Base-by-base conservation (phyloP, 108 stramenopile species). In the Cyclotella kingstonii region DNA sequence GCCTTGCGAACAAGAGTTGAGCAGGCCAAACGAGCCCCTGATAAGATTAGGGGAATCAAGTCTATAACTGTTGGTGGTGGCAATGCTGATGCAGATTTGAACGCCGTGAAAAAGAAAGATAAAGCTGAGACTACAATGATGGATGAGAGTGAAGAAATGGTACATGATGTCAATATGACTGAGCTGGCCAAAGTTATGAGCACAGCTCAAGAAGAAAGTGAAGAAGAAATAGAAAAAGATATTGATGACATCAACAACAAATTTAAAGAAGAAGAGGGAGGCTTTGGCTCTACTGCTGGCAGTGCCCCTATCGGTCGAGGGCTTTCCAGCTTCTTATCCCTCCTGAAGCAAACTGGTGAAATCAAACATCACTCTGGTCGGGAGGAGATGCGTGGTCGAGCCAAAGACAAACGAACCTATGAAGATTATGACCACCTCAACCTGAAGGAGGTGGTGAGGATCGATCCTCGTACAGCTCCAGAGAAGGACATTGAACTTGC, bases 401-500 rank as follows among this genome's bases (percentile, higher is more conserved):
- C 93, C 48, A 95, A 95, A 55, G 93, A 95, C 72, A 86, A 90
- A 60, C 67, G 83, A 15, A 91, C 86, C 9, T 95, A 95, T 70
- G 89, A 92, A 40, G 87, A 95, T 71, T 92, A 95, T 52, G 85
- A 83, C 30, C 55, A 70, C 1, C 45, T 90, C 9, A 80, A 95
- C 70, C 77, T 95, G 28, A 50, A 76, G 8, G 63, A 86, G 62
- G 90, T 91, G 11, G 93, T 95, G 5, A 82, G 78, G 38, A 82
- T 92, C 62, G 81, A 82, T 27, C 46, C 42, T 4, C 36, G 26
- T 10, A 83, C 61, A 17, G 94, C 88, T 9, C 53, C 60, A 26
- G 84, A 87, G 19, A 90, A 89, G 70, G 91, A 95, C 65, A 54
- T 66, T 36, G 86, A 90, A 62, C 55, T 91, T 23, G 81, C 89